Evolutionary conservation across 1,139 yeast genomes (phyloP).

Genomic region (Scheffersomyces insectosa): DNA sequence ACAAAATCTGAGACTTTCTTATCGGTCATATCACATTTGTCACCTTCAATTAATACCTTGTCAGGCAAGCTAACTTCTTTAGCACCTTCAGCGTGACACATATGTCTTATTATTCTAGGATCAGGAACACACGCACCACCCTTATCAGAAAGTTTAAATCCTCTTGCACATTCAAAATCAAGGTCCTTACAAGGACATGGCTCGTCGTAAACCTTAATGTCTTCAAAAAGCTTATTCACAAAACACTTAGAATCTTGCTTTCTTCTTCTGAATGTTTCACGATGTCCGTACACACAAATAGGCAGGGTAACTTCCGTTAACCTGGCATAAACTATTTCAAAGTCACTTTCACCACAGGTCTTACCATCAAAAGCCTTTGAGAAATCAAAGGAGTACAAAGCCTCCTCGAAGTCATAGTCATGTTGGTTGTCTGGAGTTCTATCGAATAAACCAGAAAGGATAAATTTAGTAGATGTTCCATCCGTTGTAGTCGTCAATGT

Average conservation of each 20-base stretch:
- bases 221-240: slow-evolving; percentile 60
- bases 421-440: slow-evolving; percentile 16
- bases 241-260: slow-evolving; percentile 70
- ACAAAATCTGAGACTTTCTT: slow-evolving; percentile 28
- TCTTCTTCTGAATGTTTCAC: slow-evolving; percentile 66
- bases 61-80: slow-evolving; percentile 30
- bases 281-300: slow-evolving; percentile 72
- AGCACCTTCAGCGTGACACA: slow-evolving; percentile 24
- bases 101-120: slow-evolving; percentile 23
- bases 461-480: slow-evolving; percentile 65
- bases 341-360: slow-evolving; percentile 54
- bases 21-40: slow-evolving; percentile 43
- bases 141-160: slow-evolving; percentile 46
- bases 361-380: slow-evolving; percentile 53
- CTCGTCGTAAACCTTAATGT: slow-evolving; percentile 54
- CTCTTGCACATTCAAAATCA: slow-evolving; percentile 76
- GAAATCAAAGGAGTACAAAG: slow-evolving; percentile 59
- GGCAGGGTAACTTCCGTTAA: slow-evolving; percentile 50
- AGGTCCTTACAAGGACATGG: slow-evolving; percentile 63
- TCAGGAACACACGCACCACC: slow-evolving; percentile 59
- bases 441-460: slow-evolving; percentile 50
- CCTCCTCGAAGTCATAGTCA: slow-evolving; percentile 15
- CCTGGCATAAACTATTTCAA: slow-evolving; percentile 71
- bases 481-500: slow-evolving; percentile 65
- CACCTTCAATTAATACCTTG: slow-evolving; percentile 46